These are phyloP conservation scores for Globisporangium perplexum DNA, from an alignment of 352 stramenopile species.

Conservation along the genomic window DNA sequence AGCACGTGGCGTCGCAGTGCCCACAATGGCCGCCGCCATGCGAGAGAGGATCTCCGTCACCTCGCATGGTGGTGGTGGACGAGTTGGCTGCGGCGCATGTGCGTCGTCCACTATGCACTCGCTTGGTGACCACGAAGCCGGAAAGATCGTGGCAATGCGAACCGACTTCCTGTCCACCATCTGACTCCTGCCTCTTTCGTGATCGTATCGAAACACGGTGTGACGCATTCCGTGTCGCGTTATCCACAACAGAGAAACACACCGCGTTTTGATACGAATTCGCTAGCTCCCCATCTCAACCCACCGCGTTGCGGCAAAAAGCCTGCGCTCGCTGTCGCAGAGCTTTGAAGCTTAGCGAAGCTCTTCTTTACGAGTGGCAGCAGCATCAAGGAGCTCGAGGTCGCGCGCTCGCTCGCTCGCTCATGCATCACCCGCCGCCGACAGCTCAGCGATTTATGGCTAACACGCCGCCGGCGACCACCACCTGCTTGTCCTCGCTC, in stretches of 20 bases:
- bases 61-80: too few relatives aligned
- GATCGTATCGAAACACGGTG: background rate
- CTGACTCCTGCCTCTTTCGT: background rate
- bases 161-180: background rate
- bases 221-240: too few relatives aligned
- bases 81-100: too few relatives aligned
- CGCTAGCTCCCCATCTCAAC: background rate
- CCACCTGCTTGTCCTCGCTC: too few relatives aligned
- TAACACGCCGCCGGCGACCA: too few relatives aligned
- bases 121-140: too few relatives aligned
- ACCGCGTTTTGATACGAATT: background rate
- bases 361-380: background rate
- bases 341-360: background rate
- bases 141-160: background rate
- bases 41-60: background rate
- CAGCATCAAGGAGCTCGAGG: background rate
- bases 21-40: background rate
- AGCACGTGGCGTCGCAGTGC: background rate
- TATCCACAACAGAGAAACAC: too few relatives aligned
- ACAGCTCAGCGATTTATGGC: too few relatives aligned
- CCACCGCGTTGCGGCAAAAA: background rate
- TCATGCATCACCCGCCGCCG: too few relatives aligned
- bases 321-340: background rate
- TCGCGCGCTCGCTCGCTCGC: too few relatives aligned
- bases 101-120: too few relatives aligned